Evolutionary conservation across 176 grass and related monocot genomes (phyloP), one percentile per base, ranked within the genome.

Genomic region (Oryza longistaminata): DNA sequence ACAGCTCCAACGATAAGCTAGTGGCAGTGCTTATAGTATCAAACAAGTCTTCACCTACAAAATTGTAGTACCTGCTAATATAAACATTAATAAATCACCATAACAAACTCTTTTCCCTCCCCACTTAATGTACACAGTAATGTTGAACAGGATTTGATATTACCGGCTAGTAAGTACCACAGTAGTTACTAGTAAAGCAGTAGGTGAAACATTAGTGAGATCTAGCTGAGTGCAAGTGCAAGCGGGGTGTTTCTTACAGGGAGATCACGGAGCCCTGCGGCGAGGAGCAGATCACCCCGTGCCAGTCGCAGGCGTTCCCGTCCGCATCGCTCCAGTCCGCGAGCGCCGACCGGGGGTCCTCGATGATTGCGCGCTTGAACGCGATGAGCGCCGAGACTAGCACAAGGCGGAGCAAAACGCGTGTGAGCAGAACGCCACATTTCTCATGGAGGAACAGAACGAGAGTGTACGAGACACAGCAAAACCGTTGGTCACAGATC

Each of bases 231-330:
- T n/a, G 52, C 21, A 31, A 2, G 29, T 31, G 5, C 35, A 35
- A 55, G 19, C 15, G 33, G 65, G 34, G 27, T 17, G 49, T 58
- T 81, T 35, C 91, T 99, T 96, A 99, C 96, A 99, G 87, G 34
- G 88, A 94, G 75, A 96, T 80, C 67, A 99, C 85, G 66, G 82
- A 83, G 82, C 91, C 79, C 79, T 82, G 87, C 8, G 87, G 85
- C 60, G 78, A 45, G 44, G 93, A 94, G 86, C 96, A 99, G 90
- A 84, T 70, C 74, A 96, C 96, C 42, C 91, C 96, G 64, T 83
- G 85, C 96, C 96, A 99, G 81, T 87, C 91, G 84, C 96, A 99
- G 74, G 96, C 89, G 83, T 92, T 82, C 42, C 70, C 81, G 66
- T 91, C 88, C 15, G 75, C 33, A 34, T 75, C 72, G 71, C 68